Conservation (phyloP, 2,329 filamentous ascomycete species). For the Talaromyces sp. region DNA sequence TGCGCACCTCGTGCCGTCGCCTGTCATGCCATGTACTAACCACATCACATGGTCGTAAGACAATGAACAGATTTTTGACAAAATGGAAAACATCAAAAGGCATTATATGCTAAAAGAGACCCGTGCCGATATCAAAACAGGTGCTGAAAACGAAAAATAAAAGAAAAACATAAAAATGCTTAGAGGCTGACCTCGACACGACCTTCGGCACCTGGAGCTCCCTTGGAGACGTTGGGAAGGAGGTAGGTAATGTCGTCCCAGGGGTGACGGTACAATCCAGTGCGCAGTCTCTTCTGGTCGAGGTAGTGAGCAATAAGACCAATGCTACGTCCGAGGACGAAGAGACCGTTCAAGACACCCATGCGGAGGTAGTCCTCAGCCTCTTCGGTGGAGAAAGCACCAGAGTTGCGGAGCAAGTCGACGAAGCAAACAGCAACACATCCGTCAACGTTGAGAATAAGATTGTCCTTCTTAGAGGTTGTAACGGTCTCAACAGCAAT, state of each 20-base stretch:
- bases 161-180: constrained; percentile 28
- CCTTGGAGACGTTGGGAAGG: constrained; percentile 72
- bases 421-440: constrained; percentile 99
- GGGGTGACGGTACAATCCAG: constrained; percentile 96
- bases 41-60: constrained; percentile 7
- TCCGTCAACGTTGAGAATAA: constrained; percentile 98
- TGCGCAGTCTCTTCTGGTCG: constrained; percentile 98
- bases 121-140: constrained; percentile 17
- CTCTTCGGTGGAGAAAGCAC: constrained; percentile 93
- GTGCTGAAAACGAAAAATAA: constrained; percentile 23
- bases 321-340: constrained; percentile 94
- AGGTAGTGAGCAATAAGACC: constrained; percentile 99
- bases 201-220: constrained; percentile 71
- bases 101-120: constrained; percentile 17
- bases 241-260: constrained; percentile 99
- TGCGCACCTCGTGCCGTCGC: constrained; percentile 16
- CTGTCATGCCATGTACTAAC: constrained; percentile 16
- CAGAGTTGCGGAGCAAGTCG: constrained; percentile 94
- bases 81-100: constrained; percentile 14
- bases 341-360: constrained; percentile 99
- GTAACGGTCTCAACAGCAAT: constrained; percentile 97
- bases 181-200: constrained; percentile 85
- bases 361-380: constrained; percentile 98
- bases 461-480: constrained; percentile 99
- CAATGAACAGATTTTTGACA: constrained; percentile 5